Evolutionary conservation across 176 grass and related monocot species (phyloP), one percentile per base, ranked within the genome.

Genomic region (Paspalum vaginatum): DNA sequence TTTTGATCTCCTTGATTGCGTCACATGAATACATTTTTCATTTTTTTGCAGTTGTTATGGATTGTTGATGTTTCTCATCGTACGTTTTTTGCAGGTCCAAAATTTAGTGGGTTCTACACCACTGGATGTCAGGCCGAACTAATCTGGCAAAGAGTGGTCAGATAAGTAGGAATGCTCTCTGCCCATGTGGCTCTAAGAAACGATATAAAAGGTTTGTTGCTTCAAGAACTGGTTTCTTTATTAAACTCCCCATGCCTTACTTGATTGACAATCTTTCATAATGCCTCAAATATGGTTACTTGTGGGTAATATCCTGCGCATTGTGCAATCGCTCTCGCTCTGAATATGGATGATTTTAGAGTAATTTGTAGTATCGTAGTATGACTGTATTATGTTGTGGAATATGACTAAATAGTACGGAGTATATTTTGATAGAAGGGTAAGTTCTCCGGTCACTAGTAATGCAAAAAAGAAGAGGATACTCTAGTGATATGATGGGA

Each of bases 111-210:
- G 96, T 58, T 88, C 88, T 72, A 86, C 90, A 54, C 88, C 92
- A 62, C 45, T 91, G 72, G 92, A 95, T 6, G 51, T 91, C 37
- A n/a, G 90, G 86, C 53, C 81, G 52, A 49, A 63, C 81, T 42
- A 93, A 95, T 78, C 69, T 98, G 67, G 88, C 81, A 81, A 99
- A 99, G 83, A 91, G 51, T 48, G 92, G 96, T 63, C 84, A 95
- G 65, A 93, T 95, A 79, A 95, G 92, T 83, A 88, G 96, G 82
- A 99, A 95, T 72, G 79, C 92, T 73, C 48, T 88, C 39, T 99
- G 92, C 75, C 96, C 96, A 58, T 99, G 96, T 58, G 78, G 84
- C 51, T 95, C 96, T 57, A 78, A 83, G 78, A 99, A 95, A 88
- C 79, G 88, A 89, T 99, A 99, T 81, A 98, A 98, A 88, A 95